A percentile compares a stretch with the other conserved stretches of the same genome.
phyloP scores from a whole-genome alignment of 148 eudicot genomes.

The Vaccinium macrocarpon region DNA sequence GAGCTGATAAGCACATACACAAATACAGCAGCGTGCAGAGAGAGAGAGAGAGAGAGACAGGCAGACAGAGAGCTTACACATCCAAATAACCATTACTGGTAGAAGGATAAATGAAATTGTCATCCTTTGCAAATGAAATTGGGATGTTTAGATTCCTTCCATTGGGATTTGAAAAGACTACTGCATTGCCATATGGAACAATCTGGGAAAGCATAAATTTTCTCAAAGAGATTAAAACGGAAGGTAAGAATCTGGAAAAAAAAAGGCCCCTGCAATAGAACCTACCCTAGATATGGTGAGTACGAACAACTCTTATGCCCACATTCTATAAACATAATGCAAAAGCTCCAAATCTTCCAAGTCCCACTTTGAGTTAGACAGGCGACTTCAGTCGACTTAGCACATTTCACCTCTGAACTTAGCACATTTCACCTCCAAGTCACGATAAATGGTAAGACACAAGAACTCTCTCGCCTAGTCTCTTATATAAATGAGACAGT shows the following conservation, averaged over 20 bases:
- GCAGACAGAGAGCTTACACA: slow-evolving; percentile 51
- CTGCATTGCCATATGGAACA: slow-evolving; percentile 28
- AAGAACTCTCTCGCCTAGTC: neutral
- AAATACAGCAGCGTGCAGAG: neutral
- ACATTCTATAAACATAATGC: neutral
- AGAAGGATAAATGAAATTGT: slow-evolving; percentile 27
- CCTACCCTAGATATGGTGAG: neutral
- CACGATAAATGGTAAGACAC: neutral
- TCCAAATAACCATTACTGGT: slow-evolving; percentile 31
- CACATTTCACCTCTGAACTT: too few relatives aligned
- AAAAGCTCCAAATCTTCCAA: neutral
- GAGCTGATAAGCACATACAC: too few relatives aligned
- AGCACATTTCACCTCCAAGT: too few relatives aligned
- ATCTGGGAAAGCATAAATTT: slow-evolving; percentile 38
- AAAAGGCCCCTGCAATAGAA: slow-evolving; percentile 1
- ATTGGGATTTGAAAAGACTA: slow-evolving; percentile 18
- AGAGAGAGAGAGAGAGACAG: slow-evolving; percentile 7
- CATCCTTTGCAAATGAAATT: slow-evolving; percentile 29
- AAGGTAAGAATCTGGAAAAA: neutral
- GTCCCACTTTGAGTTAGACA: neutral
- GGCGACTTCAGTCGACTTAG: neutral
- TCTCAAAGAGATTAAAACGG: slow-evolving; percentile 6
- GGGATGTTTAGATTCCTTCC: slow-evolving; percentile 28
- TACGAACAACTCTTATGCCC: neutral
- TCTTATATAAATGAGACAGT: neutral